These are phyloP conservation scores for Lasiodiplodia theobromae DNA, from an alignment of 2,329 filamentous ascomycete genomes.

Conservation along the genomic window DNA sequence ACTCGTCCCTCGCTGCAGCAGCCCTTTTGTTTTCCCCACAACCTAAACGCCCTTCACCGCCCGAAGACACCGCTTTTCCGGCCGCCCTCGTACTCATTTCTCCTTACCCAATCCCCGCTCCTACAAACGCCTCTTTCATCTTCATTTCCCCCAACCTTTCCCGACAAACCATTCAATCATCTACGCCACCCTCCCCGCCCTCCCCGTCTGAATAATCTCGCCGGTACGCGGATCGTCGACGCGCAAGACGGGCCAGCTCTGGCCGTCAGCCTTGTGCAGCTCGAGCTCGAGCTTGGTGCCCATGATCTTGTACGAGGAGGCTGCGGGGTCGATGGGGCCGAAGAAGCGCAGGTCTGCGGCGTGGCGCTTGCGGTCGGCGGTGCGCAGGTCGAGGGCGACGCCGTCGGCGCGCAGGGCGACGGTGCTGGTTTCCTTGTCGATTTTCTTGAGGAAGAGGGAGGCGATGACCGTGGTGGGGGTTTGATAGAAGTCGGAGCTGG, in stretches of 20 bases:
- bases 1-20: not conserved
- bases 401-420: slow-evolving; percentile 70
- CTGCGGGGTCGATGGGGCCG: slow-evolving; percentile 75
- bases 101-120: too few species aligned
- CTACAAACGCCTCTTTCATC: not conserved
- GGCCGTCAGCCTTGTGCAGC: slow-evolving; percentile 74
- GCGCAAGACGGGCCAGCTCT: slow-evolving; percentile 84
- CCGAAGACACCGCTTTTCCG: too few species aligned
- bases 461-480: slow-evolving; percentile 84
- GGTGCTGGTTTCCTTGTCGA: slow-evolving; percentile 79
- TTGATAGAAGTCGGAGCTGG: slow-evolving; percentile 91
- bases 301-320: slow-evolving; percentile 80
- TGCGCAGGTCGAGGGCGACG: slow-evolving; percentile 82
- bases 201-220: slow-evolving; percentile 89
- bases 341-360: slow-evolving; percentile 76
- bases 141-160: not conserved
- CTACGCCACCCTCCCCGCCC: slow-evolving; percentile 56
- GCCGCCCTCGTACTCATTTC: too few species aligned
- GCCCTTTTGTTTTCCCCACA: not conserved
- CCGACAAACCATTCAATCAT: not conserved
- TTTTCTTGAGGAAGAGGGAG: slow-evolving; percentile 96
- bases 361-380: slow-evolving; percentile 85
- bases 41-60: too few species aligned
- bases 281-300: slow-evolving; percentile 88
- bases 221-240: slow-evolving; percentile 75